Evolutionary conservation across 2,329 filamentous ascomycete genomes (phyloP), one percentile per base, ranked within the genome.

Genomic region (Diplodia seriata): DNA sequence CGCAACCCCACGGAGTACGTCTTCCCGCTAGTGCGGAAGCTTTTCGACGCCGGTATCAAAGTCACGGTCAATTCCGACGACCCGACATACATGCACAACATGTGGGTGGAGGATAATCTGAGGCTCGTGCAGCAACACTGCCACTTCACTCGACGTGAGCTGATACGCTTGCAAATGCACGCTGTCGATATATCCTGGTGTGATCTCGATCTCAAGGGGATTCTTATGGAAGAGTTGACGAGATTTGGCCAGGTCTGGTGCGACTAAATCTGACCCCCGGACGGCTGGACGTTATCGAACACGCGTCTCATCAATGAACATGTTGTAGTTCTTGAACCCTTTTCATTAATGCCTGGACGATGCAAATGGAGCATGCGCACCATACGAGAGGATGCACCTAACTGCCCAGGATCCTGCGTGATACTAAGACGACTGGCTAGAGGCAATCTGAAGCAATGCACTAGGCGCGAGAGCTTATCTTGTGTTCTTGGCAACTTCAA

Each of bases 141-240:
- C 67, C 69, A 68, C 0, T 76, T 86, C 23, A 76, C 70, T 1
- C 77, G 82, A 65, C 49, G 20, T 1, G 82, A 85, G 0, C 82
- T 86, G 76, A 74, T 81, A 0, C 70, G 72, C 31, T 70, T 85
- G 61, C 77, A 75, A 0, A 77, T 71, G 20, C 79, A 85, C 72
- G 80, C 79, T 0, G 74, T 85, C 7, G 79, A 81, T 9, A 83
- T 84, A 69, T 81, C 76, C 53, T 86, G 84, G 84, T 83, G 82
- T 8, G 72, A 76, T 20, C 73, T 77, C 0, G 69, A 74, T 26
- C 68, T 81, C 12, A 85, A 84, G 68, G 61, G 62, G 15, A 26
- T 51, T 18, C 49, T 71, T 26, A 20, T 66, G 40, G 57, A 61
- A 50, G 68, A 72, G 65, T 36, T 72, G 40, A 59, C 68, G 2